Evolutionary conservation across 495 filamentous ascomycete species (phyloP).

Genomic region (Neurospora sp.): DNA sequence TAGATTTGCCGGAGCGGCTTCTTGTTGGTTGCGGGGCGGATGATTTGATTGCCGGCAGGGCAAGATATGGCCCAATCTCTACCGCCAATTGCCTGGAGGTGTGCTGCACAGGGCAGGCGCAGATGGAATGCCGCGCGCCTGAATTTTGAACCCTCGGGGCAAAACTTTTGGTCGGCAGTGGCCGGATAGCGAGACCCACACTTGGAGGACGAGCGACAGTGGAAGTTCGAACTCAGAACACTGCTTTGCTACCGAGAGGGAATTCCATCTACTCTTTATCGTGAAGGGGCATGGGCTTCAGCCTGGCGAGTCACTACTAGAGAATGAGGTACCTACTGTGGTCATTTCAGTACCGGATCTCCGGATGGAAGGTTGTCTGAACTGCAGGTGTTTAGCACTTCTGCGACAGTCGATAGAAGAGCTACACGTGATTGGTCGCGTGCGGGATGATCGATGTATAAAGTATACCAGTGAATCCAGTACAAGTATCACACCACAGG

Average conservation of each 20-base stretch:
- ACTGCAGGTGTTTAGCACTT: background rate
- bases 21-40: conserved; percentile 7
- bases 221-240: background rate
- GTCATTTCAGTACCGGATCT: background rate
- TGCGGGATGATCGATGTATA: background rate
- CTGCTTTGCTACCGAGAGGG: background rate
- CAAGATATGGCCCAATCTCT: conserved; percentile 12
- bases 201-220: background rate
- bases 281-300: background rate
- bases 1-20: conserved; percentile 14
- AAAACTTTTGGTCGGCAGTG: background rate
- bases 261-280: background rate
- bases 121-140: background rate
- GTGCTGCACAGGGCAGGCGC: background rate
- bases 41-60: conserved; percentile 18
- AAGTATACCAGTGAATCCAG: background rate
- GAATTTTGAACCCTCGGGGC: background rate
- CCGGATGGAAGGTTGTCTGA: background rate
- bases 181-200: background rate
- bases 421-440: background rate
- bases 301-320: background rate
- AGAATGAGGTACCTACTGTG: background rate
- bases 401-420: background rate
- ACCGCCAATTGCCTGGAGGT: conserved; percentile 10
- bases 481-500: background rate